Conservation (phyloP, 2,329 filamentous ascomycete species). For the Colletotrichum lindemuthianum region DNA sequence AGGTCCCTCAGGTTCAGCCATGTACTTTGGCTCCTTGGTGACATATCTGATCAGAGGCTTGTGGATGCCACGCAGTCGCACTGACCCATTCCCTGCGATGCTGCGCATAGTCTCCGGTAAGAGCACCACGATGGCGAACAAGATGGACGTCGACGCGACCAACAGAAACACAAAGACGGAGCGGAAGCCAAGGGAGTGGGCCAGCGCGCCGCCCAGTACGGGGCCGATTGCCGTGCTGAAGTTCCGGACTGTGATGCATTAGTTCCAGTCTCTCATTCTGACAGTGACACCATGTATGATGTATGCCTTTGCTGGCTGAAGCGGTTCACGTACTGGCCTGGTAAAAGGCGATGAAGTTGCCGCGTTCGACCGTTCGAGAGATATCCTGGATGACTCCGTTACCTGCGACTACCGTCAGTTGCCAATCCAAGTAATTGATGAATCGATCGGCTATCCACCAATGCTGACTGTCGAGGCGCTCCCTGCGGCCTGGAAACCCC, state of each 20-base stretch:
- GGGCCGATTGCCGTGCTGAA: slow-evolving; percentile 46
- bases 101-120: slow-evolving; percentile 43
- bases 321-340: slow-evolving; percentile 41
- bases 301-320: not conserved
- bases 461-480: slow-evolving; percentile 60
- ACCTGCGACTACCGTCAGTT: slow-evolving; percentile 11
- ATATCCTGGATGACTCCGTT: slow-evolving; percentile 47
- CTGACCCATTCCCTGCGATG: slow-evolving; percentile 43
- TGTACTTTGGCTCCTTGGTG: slow-evolving; percentile 34
- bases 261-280: not conserved
- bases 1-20: slow-evolving; percentile 39
- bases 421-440: not conserved
- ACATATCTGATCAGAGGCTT: slow-evolving; percentile 39
- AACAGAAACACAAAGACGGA: slow-evolving; percentile 35
- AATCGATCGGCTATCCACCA: slow-evolving; percentile 41
- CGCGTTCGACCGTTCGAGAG: slow-evolving; percentile 42
- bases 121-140: slow-evolving; percentile 38
- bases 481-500: slow-evolving; percentile 58
- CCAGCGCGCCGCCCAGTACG: slow-evolving; percentile 44
- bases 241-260: slow-evolving; percentile 38
- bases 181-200: slow-evolving; percentile 36
- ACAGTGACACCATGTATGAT: no score
- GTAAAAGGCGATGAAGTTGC: slow-evolving; percentile 45
- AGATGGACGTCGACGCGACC: slow-evolving; percentile 24
- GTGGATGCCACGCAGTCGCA: slow-evolving; percentile 40